phyloP scores from a whole-genome alignment of 148 eudicot genomes.

The Rhododendron molle region DNA sequence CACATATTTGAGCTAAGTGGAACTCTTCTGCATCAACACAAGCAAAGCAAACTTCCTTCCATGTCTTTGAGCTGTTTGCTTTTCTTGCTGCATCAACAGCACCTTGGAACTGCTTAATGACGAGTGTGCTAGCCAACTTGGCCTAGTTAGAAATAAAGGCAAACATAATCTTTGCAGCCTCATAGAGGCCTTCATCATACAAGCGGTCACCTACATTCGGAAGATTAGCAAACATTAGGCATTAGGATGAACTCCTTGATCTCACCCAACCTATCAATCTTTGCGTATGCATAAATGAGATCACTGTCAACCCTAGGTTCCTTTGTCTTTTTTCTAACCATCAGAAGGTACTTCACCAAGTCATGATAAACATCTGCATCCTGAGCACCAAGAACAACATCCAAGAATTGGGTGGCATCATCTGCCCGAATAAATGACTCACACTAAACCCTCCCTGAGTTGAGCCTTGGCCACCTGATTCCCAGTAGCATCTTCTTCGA shows the following conservation, averaged over 20 bases:
- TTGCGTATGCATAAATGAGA: constrained; percentile 94
- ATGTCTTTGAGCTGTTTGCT: too few relatives aligned
- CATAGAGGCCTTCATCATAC: constrained; percentile 83
- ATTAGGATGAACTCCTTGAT: constrained; percentile 8
- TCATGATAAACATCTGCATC: constrained; percentile 64
- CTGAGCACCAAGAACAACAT: constrained; percentile 75
- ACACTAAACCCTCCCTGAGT: too few relatives aligned
- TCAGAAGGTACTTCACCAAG: constrained; percentile 40
- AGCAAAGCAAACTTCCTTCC: too few relatives aligned
- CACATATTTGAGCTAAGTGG: too few relatives aligned
- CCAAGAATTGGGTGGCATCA: constrained; percentile 88
- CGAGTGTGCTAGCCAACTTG: constrained; percentile 46
- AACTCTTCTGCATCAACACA: too few relatives aligned
- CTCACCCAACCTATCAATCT: constrained; percentile 34
- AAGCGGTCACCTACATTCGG: constrained; percentile 88
- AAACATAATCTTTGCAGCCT: constrained; percentile 90
- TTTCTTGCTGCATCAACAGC: too few relatives aligned
- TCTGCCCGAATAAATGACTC: constrained; percentile 67
- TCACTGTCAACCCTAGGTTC: constrained; percentile 82
- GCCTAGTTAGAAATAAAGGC: constrained; percentile 97
- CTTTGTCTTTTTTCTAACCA: constrained; percentile 89
- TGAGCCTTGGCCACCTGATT: too few relatives aligned
- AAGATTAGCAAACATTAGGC: constrained; percentile 18
- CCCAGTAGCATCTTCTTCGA: too few relatives aligned
- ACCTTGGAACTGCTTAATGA: too few relatives aligned